Evolutionary conservation across 257 asterid genomes (phyloP).

Genomic region (Solanum bukasovii): DNA sequence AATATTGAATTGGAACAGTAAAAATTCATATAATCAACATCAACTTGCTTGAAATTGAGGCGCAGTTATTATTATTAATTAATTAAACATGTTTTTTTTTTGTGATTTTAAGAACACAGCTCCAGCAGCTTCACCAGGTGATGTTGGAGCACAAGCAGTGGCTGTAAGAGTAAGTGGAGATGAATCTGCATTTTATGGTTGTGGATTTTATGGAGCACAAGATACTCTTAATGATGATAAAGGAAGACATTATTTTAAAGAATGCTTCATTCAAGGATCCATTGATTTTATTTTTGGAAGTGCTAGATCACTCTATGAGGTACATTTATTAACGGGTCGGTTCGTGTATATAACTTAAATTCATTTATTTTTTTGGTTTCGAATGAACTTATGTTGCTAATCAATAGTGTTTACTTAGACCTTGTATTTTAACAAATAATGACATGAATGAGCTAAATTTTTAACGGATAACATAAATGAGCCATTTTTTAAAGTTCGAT

Average conservation of each 20-base stretch:
- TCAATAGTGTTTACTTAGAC: not conserved
- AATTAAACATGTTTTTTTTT: not conserved
- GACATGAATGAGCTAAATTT: not conserved
- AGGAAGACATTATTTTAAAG: slow-evolving; percentile 76
- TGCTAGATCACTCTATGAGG: slow-evolving; percentile 68
- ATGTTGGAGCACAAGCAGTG: slow-evolving; percentile 57
- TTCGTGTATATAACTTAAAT: not conserved
- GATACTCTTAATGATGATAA: slow-evolving; percentile 68
- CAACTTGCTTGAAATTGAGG: not conserved
- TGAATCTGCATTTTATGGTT: slow-evolving; percentile 66
- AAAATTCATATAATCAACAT: not conserved
- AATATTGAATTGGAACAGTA: not conserved
- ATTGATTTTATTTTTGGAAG: slow-evolving; percentile 86
- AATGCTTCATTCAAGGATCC: slow-evolving; percentile 85
- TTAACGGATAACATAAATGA: too few relatives aligned
- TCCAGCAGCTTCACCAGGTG: slow-evolving; percentile 67
- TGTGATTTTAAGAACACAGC: slow-evolving; percentile 51
- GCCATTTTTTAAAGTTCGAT: too few relatives aligned
- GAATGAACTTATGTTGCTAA: not conserved
- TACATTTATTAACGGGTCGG: not conserved
- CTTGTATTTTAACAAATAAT: not conserved
- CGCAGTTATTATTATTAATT: not conserved
- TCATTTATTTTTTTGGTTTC: not conserved
- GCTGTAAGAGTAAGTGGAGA: slow-evolving; percentile 63
- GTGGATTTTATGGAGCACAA: slow-evolving; percentile 79